Base-by-base conservation (phyloP, 345 rosid species). In the rapeseed (Brassica napus) region DNA sequence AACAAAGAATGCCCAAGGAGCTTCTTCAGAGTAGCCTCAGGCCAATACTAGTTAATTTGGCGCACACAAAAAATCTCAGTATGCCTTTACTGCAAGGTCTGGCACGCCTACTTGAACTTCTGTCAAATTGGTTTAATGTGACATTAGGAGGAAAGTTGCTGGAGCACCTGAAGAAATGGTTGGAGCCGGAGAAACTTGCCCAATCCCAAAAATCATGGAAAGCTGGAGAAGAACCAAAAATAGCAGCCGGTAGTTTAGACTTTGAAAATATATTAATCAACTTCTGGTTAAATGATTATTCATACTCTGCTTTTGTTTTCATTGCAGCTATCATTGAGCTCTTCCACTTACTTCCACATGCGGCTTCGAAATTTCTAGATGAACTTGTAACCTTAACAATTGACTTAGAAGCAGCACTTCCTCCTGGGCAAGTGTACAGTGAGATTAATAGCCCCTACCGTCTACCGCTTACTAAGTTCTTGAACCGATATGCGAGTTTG, bases 141-240 rank as follows among this genome's bases (percentile, higher is more conserved):
- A 92, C 98, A 23, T 84, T 94, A 87, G 98, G 98, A 68, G 90
- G 93, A 70, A 94, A 94, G 89, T 82, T 94, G 88, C 83, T 94
- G 79, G 98, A 91, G 87, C 98, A 94, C 85, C 98, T 94, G 67
- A 92, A 88, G 84, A 92, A 91, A 84, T 94, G 98, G 98, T 79
- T 94, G 85, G 98, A 92, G 80, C 98, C 98, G 42, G 98, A 94
- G 78, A 94, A 90, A 85, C 98, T 94, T 75, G 90, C 92, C 42
- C 97, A 91, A 85, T 91, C 85, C 79, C 88, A 84, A 83, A 94
- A 94, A 82, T 88, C 94, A 81, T 92, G 98, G 97, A 94, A 94
- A 83, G 83, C 93, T 76, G 98, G 98, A 63, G 98, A 94, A 86
- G 98, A 94, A 87, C 97, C 98, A 9, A 94, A 94, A 88, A 92